These are phyloP conservation scores for Coprinopsis marcescibilis DNA, from an alignment of 768 basidiomycete species.

Conservation along the genomic window DNA sequence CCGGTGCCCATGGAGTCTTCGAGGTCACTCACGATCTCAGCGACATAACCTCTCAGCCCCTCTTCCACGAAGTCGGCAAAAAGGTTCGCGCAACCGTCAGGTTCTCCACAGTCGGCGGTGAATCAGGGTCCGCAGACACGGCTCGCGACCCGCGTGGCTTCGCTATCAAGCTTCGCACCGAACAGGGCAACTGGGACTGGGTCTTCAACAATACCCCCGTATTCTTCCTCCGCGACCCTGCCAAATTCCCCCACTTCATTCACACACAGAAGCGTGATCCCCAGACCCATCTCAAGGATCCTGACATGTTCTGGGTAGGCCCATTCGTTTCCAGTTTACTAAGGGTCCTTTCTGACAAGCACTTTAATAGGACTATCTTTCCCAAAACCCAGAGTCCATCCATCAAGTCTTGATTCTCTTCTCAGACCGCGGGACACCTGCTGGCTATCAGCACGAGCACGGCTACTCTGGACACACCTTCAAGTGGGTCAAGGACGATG, in stretches of 20 bases:
- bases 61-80: constrained; percentile 63
- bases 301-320: constrained; percentile 81
- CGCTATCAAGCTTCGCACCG: constrained; percentile 82
- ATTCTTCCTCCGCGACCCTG: constrained; percentile 83
- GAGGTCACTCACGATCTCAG: constrained; percentile 81
- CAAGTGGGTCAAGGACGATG: constrained; percentile 82
- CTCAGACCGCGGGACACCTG: constrained; percentile 93
- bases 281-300: constrained; percentile 85
- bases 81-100: constrained; percentile 72
- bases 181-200: constrained; percentile 89
- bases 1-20: constrained; percentile 91
- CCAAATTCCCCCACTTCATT: constrained; percentile 91
- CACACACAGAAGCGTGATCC: constrained; percentile 92
- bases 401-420: constrained; percentile 88
- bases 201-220: constrained; percentile 92
- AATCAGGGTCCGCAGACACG: constrained; percentile 84
- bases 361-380: constrained; percentile 68
- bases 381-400: constrained; percentile 83
- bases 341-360: neutral
- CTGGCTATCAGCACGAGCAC: constrained; percentile 81
- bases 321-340: neutral
- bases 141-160: constrained; percentile 94
- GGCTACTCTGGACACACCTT: constrained; percentile 93
- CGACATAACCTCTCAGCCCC: constrained; percentile 68
- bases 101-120: constrained; percentile 93